These are phyloP conservation scores for Dalbergia oliveri DNA, from an alignment of 306 rosid species.

Conservation along the genomic window DNA sequence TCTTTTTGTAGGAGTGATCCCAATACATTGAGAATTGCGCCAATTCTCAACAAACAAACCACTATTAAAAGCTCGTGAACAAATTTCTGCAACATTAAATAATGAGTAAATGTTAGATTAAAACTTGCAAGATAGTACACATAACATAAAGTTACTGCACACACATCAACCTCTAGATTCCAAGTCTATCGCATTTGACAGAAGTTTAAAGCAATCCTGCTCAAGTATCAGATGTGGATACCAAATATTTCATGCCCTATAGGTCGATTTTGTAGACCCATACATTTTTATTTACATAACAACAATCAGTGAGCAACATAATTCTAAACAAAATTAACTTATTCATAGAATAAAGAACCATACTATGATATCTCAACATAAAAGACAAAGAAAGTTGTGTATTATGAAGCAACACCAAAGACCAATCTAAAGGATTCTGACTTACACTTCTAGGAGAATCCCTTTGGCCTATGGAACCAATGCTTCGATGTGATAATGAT, in stretches of 20 bases:
- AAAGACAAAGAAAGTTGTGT: slow-evolving; percentile 18
- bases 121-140: too few relatives aligned
- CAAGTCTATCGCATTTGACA: too few relatives aligned
- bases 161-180: too few relatives aligned
- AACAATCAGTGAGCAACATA: slow-evolving; percentile 8
- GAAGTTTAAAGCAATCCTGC: background rate
- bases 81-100: too few relatives aligned
- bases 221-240: slow-evolving; percentile 8
- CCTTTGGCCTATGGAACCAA: slow-evolving; percentile 83
- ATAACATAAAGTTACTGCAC: too few relatives aligned
- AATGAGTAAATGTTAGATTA: too few relatives aligned
- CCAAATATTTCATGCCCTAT: slow-evolving; percentile 5
- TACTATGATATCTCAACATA: background rate
- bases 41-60: too few relatives aligned
- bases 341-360: slow-evolving; percentile 15
- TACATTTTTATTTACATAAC: slow-evolving; percentile 60
- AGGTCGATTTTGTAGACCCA: slow-evolving; percentile 85
- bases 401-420: background rate
- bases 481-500: slow-evolving; percentile 66
- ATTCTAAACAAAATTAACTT: slow-evolving; percentile 14
- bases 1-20: too few relatives aligned
- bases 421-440: slow-evolving; percentile 24
- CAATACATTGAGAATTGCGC: too few relatives aligned
- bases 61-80: too few relatives aligned
- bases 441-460: slow-evolving; percentile 80